Percentiles rank a stretch among this genome's conserved stretches.
Evolutionary conservation across 306 rosid genomes (phyloP).

Genomic region (Cucumis melo): DNA sequence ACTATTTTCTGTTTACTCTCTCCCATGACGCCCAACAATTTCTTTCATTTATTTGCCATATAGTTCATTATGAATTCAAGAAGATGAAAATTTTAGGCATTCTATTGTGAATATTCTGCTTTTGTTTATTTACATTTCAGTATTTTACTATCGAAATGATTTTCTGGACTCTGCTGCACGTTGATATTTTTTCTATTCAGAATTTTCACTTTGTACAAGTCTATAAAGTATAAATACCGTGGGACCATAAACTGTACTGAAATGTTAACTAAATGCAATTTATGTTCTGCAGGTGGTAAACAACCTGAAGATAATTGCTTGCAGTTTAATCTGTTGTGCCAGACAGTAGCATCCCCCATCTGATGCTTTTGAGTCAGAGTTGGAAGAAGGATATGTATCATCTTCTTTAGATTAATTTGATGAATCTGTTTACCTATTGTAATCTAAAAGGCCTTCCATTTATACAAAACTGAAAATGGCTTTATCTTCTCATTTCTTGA

Average conservation of each 20-base stretch:
- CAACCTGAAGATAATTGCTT: neutral
- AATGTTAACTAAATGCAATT: neutral
- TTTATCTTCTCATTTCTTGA: constrained; percentile 25
- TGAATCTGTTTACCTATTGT: neutral
- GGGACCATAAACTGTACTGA: neutral
- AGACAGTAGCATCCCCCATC: neutral
- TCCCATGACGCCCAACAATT: neutral
- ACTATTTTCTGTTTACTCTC: neutral
- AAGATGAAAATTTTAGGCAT: neutral
- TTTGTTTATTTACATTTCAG: neutral
- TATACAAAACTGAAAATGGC: constrained; percentile 20
- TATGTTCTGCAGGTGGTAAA: neutral
- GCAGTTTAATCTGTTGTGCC: neutral
- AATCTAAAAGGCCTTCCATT: neutral
- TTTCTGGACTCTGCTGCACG: neutral
- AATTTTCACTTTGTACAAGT: neutral
- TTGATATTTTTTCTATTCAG: neutral
- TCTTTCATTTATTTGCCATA: neutral
- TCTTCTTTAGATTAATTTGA: neutral
- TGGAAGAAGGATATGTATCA: neutral
- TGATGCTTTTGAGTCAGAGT: neutral
- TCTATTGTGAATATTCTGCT: neutral
- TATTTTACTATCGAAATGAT: neutral
- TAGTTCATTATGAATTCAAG: neutral
- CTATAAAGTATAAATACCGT: neutral